Conservation (phyloP, 495 filamentous ascomycete genomes). For the Neurospora cerealis region DNA sequence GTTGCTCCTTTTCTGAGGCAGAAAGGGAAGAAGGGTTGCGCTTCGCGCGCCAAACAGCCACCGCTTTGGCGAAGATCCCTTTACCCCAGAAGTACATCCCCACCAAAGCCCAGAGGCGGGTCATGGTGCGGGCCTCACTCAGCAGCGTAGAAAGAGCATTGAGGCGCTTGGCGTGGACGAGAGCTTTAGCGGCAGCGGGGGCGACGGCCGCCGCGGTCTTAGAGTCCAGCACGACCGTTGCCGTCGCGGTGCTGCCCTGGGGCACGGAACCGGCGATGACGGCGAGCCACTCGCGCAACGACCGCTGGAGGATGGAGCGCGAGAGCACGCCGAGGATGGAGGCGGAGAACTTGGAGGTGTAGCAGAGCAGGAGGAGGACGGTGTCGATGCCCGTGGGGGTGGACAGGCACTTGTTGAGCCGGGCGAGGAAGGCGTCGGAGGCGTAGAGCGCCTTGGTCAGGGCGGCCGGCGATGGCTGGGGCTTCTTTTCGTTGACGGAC, state of each 20-base stretch:
- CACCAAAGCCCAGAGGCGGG: slow-evolving; percentile 70
- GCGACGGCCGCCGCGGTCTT: slow-evolving; percentile 14
- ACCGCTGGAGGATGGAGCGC: slow-evolving; percentile 27
- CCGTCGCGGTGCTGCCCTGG: slow-evolving; percentile 16
- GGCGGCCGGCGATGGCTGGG: slow-evolving; percentile 16
- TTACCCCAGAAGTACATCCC: slow-evolving; percentile 68
- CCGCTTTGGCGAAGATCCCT: slow-evolving; percentile 31
- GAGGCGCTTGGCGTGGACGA: slow-evolving; percentile 31
- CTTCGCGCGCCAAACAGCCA: not conserved
- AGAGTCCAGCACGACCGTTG: slow-evolving; percentile 20
- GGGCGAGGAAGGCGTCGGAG: slow-evolving; percentile 38
- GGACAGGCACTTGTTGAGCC: slow-evolving; percentile 46
- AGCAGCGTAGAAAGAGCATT: slow-evolving; percentile 44
- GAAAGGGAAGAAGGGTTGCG: not conserved
- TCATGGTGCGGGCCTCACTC: slow-evolving; percentile 57
- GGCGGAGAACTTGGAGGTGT: slow-evolving; percentile 47
- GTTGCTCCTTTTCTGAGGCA: slow-evolving; percentile 5
- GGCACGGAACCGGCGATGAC: slow-evolving; percentile 26
- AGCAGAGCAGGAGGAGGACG: slow-evolving; percentile 51
- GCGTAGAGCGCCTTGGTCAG: slow-evolving; percentile 16
- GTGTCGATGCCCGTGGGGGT: slow-evolving; percentile 52
- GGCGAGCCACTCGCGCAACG: slow-evolving; percentile 29
- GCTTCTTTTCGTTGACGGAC: slow-evolving; percentile 26
- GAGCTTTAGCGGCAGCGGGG: slow-evolving; percentile 26
- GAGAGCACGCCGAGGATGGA: slow-evolving; percentile 26